Conservation (phyloP, 257 asterid genomes). For the Ligustrum vulgare region DNA sequence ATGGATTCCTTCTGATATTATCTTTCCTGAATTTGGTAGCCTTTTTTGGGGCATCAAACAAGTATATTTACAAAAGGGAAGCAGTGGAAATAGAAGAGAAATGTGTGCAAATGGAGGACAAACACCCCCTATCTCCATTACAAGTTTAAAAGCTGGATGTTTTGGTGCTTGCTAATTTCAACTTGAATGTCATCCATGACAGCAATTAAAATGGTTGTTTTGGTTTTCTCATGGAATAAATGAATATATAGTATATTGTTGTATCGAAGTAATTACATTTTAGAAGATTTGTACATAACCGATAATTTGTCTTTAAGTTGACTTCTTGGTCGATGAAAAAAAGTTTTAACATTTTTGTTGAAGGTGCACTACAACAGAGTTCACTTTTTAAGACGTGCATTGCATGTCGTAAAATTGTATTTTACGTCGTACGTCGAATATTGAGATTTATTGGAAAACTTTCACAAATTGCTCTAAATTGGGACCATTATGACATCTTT, state of each 20-base stretch:
- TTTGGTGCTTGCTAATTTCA: background rate
- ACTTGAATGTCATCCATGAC: background rate
- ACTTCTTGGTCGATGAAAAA: background rate
- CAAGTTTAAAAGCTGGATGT: constrained; percentile 31
- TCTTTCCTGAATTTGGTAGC: constrained; percentile 48
- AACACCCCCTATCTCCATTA: constrained; percentile 31
- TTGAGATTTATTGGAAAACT: background rate
- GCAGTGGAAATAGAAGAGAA: constrained; percentile 37
- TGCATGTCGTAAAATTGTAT: too few species aligned
- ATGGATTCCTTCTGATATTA: constrained; percentile 55
- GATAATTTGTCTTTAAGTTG: background rate
- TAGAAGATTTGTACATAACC: background rate
- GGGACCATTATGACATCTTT: too few species aligned
- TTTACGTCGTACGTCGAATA: too few species aligned
- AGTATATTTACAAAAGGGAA: constrained; percentile 66
- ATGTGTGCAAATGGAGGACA: constrained; percentile 42
- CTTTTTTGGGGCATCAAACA: constrained; percentile 59
- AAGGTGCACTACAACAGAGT: too few species aligned
- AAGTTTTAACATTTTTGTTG: too few species aligned
- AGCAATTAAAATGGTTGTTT: background rate
- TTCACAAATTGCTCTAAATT: background rate
- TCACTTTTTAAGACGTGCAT: too few species aligned
- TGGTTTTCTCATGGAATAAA: background rate
- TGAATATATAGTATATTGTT: background rate
- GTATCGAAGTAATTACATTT: too few species aligned